Evolutionary conservation across 2,329 filamentous ascomycete species (phyloP), one percentile per base, ranked within the genome.

Genomic region (Curvularia verruculosa): DNA sequence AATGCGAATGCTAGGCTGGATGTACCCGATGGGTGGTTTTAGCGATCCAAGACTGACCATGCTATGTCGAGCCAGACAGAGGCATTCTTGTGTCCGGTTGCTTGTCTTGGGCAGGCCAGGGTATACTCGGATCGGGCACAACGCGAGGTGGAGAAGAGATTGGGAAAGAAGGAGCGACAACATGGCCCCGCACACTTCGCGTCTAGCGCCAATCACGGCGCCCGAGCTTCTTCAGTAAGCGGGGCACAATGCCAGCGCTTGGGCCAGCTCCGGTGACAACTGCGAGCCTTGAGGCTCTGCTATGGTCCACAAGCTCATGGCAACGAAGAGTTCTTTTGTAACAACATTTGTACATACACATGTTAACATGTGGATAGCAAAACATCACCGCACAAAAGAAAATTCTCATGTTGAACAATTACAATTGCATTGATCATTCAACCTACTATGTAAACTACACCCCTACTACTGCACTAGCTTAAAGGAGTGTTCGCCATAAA

Each of bases 11-110:
- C 31, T 49, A 48, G 52, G 40, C 52, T 37, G 48, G 47, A 13
- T 40, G 41, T 26, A 41, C 28, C 36, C 40, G 28, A 45, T 39
- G 47, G 13, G 43, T 56, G 36, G 52, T 50, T 59, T 29, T 31
- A 59, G 63, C 57, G 56, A 49, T 34, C 58, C 58, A 44, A 34
- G 44, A 51, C 28, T 13, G 40, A 58, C 59, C 59, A 58, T 54
- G 45, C 41, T 43, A 54, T 57, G 21, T 31, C 15, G 50, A 37
- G 45, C 26, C 47, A 21, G 23, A 34, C n/a, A 36, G 28, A 37
- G 39, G 26, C n/a, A 28, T 52, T 24, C 5, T 41, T 6, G 34
- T 34, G 44, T 36, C 21, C 26, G 19, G 29, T 47, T 36, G 40
- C 41, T 56, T 52, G 39, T 47, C 36, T 41, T 41, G 36, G 45